Conservation (phyloP, 2,329 filamentous ascomycete species). For the Alternaria arbusti region DNA sequence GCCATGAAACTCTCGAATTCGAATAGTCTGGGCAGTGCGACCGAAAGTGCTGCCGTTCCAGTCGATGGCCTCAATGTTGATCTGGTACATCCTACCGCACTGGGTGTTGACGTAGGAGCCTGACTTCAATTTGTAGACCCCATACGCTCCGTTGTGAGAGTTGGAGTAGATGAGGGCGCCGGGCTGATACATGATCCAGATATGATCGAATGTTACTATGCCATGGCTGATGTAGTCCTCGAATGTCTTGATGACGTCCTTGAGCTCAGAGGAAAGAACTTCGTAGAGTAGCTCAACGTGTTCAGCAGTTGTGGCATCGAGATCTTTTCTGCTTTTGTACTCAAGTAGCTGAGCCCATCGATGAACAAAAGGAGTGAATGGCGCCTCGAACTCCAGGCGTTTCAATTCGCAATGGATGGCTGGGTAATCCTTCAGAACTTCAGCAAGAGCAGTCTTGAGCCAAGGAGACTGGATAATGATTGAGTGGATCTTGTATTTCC, state of each 20-base stretch:
- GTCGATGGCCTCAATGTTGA: conserved; percentile 37
- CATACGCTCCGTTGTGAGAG: conserved; percentile 29
- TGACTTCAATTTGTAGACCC: conserved; percentile 26
- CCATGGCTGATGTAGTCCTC: conserved; percentile 47
- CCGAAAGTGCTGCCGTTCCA: conserved; percentile 44
- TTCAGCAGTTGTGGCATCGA: conserved; percentile 32
- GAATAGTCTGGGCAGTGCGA: conserved; percentile 23
- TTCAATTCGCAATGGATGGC: conserved; percentile 66
- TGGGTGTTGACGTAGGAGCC: conserved; percentile 27
- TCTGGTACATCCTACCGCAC: conserved; percentile 29
- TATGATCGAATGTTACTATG: conserved; percentile 48
- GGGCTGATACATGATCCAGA: conserved; percentile 54
- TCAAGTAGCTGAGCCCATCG: conserved; percentile 58
- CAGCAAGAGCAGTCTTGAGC: conserved; percentile 63
- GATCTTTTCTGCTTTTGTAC: conserved; percentile 19
- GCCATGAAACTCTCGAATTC: conserved; percentile 67
- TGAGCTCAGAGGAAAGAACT: conserved; percentile 48
- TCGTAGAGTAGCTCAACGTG: conserved; percentile 48
- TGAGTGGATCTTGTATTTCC: conserved; percentile 66
- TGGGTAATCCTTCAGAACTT: conserved; percentile 64
- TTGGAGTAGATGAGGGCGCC: conserved; percentile 29
- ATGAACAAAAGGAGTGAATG: conserved; percentile 70
- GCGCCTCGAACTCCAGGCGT: conserved; percentile 65
- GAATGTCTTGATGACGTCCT: conserved; percentile 46
- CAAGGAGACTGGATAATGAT: conserved; percentile 69